Conservation (phyloP, 2,329 filamentous ascomycete species). For the Oidium heveae region DNA sequence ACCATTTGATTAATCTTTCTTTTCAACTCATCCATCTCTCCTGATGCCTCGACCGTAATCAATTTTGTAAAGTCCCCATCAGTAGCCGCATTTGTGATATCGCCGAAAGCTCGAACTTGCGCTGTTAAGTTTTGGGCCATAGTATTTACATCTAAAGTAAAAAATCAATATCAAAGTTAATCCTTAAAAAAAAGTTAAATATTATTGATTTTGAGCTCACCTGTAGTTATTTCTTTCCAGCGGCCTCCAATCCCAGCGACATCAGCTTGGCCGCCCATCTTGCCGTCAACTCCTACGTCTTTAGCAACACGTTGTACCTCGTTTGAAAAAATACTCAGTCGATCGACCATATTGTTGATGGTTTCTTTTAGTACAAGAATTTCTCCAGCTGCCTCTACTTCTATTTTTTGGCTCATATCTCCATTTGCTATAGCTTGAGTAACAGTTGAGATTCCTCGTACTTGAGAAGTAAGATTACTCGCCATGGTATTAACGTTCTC, state of each 20-base stretch:
- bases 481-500: slow-evolving; percentile 67
- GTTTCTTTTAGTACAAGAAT: slow-evolving; percentile 86
- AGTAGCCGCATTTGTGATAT: slow-evolving; percentile 93
- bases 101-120: slow-evolving; percentile 90
- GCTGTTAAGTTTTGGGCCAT: slow-evolving; percentile 51
- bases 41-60: slow-evolving; percentile 88
- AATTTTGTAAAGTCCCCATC: slow-evolving; percentile 94
- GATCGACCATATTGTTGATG: slow-evolving; percentile 96
- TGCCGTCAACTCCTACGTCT: slow-evolving; percentile 90
- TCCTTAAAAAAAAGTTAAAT: background rate
- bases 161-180: background rate
- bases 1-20: slow-evolving; percentile 99
- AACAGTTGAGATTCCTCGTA: slow-evolving; percentile 78
- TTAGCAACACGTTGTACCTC: slow-evolving; percentile 89
- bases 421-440: slow-evolving; percentile 89
- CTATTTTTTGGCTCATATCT: slow-evolving; percentile 87
- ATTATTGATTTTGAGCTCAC: slow-evolving; percentile 23
- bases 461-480: slow-evolving; percentile 42
- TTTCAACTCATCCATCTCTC: slow-evolving; percentile 98
- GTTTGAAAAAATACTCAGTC: slow-evolving; percentile 84
- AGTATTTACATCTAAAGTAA: slow-evolving; percentile 12
- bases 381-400: slow-evolving; percentile 84
- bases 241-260: slow-evolving; percentile 77
- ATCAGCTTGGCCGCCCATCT: slow-evolving; percentile 94
- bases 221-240: slow-evolving; percentile 88